Base-by-base conservation (phyloP, 345 rosid species). In the Schrenkiella parvula region DNA sequence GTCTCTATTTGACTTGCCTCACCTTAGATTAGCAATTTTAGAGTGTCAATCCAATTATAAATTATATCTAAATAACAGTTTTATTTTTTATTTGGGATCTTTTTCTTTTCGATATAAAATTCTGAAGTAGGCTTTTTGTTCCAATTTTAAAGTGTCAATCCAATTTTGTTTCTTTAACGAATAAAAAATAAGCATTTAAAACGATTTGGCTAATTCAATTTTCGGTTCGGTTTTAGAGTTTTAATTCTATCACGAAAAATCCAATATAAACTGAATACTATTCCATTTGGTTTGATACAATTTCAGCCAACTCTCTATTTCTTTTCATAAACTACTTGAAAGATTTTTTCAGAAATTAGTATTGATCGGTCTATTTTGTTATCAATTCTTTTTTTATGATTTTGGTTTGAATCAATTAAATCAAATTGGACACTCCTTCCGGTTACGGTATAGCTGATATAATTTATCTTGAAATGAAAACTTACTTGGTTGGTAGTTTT, bases 401-500 rank as follows among this genome's bases (percentile, higher is more conserved):
- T 53, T 28, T 2, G 34, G 57, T 52, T 53, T 7, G 19, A 53
- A 28, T 28, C 11, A 12, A 37, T 28, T 52, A 28, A 53, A 26
- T 53, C 11, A 28, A 37, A 17, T 6, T 52, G 11, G 35, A 51
- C 32, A 25, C 4, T 14, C 28, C 32, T 5, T 25, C 17, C 18
- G 57, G 18, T 13, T 25, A 51, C 28, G 9, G 56, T 51, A 21
- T 11, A 51, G 25, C 56, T 50, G 31, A 25, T 18, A 51, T 51
- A 17, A 26, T 25, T 52, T 14, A 53, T 53, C 58, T 53, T 14
- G 44, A 4, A 28, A 14, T n/a, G 37, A 55, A 55, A 17, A 55
- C 79, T 63, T 76, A 76, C 79, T 63, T 63, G 79, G 60, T 76
- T 78, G 65, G 65, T 53, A 29, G 58, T 83, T 63, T 83, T 82